A percentile compares a stretch with the other conserved stretches of the same genome.
phyloP scores from a whole-genome alignment of 1,284 basidiomycete genomes.

The Leccinum brunneo-olivaceum region DNA sequence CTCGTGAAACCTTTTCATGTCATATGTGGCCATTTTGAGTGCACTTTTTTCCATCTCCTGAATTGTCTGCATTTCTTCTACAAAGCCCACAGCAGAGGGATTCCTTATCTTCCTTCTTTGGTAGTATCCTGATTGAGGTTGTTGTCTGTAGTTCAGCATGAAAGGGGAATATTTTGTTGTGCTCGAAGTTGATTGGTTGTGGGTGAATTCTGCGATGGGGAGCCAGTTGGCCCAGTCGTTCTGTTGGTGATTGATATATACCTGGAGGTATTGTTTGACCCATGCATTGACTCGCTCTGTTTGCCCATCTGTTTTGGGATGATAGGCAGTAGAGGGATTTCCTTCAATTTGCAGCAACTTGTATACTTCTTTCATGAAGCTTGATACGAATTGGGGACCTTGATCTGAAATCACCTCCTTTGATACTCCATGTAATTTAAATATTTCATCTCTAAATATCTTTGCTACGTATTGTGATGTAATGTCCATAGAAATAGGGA shows the following conservation, averaged over 20 bases:
- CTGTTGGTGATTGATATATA: slow-evolving; percentile 15
- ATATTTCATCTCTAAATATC: no score
- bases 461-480: no score
- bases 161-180: neutral
- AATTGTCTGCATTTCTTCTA: neutral
- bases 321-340: neutral
- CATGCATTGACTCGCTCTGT: neutral
- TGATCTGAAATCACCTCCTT: neutral
- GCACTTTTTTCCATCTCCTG: neutral
- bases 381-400: neutral
- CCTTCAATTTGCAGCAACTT: neutral
- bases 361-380: neutral
- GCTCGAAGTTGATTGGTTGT: neutral
- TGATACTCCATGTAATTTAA: neutral
- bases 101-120: neutral
- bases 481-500: no score
- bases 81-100: neutral
- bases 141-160: neutral
- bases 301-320: neutral
- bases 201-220: neutral
- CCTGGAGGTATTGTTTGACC: neutral
- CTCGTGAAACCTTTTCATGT: neutral
- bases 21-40: neutral
- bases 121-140: neutral
- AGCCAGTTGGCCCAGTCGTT: slow-evolving; percentile 14